A percentile compares a stretch with the other conserved stretches of the same genome.
Conservation (phyloP, 2,329 filamentous ascomycete species). For the Diaporthe australafricana region DNA sequence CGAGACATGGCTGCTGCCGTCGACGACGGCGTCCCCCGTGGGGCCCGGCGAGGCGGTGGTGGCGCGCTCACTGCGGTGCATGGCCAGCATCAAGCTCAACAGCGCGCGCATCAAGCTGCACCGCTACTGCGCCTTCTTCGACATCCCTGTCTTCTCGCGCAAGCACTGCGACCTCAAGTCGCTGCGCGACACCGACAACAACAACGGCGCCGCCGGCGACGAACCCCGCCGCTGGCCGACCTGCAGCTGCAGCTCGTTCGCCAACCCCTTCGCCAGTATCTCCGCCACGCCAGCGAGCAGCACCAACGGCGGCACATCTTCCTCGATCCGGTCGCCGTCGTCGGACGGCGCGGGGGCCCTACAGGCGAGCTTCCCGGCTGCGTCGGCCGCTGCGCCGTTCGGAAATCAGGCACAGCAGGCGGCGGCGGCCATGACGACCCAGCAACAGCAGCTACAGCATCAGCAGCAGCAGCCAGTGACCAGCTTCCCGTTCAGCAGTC, state of each 20-base stretch:
- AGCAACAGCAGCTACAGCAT: neutral
- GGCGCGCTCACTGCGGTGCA: conserved; percentile 56
- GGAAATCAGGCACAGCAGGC: neutral
- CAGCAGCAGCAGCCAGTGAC: neutral
- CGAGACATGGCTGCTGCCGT: conserved; percentile 50
- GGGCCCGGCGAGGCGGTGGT: conserved; percentile 54
- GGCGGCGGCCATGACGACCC: neutral
- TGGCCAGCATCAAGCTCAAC: conserved; percentile 62
- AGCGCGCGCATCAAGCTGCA: conserved; percentile 65
- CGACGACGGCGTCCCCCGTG: conserved; percentile 49
- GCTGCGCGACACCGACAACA: conserved; percentile 39
- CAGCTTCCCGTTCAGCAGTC: conserved; percentile 56
- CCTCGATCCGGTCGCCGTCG: conserved; percentile 11
- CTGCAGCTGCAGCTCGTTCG: conserved; percentile 50
- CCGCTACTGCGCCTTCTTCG: conserved; percentile 63
- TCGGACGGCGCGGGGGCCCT: conserved; percentile 25
- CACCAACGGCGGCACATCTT: neutral
- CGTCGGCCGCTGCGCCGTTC: neutral
- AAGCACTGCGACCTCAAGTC: conserved; percentile 61
- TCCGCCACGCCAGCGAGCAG: conserved; percentile 5
- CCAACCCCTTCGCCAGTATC: conserved; percentile 44
- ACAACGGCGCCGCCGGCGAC: conserved; percentile 37
- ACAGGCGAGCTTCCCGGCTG: neutral
- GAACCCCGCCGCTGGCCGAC: conserved; percentile 48
- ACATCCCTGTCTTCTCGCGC: conserved; percentile 60